These are phyloP conservation scores for Mallotus repandus DNA, from an alignment of 441 rosid species.

Conservation along the genomic window DNA sequence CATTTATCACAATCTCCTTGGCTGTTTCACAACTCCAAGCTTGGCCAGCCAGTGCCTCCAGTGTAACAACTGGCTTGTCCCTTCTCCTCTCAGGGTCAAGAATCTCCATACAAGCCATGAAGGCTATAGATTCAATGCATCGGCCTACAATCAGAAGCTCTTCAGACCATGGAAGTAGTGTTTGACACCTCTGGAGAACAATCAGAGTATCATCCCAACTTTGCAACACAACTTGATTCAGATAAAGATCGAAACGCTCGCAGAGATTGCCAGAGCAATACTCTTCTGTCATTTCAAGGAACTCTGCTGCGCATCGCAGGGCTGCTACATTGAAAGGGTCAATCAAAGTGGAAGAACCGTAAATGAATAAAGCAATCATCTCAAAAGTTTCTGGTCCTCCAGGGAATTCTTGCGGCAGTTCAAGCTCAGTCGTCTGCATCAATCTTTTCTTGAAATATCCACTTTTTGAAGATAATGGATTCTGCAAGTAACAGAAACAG, in stretches of 20 bases:
- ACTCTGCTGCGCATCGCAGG: constrained; percentile 69
- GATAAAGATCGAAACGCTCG: constrained; percentile 63
- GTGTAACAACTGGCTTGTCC: constrained; percentile 49
- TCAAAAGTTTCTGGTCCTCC: constrained; percentile 79
- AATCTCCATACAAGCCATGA: constrained; percentile 90
- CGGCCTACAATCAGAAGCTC: constrained; percentile 72
- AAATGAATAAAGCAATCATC: constrained; percentile 57
- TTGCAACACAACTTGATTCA: constrained; percentile 78
- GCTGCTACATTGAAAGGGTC: constrained; percentile 71
- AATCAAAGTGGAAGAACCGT: constrained; percentile 60
- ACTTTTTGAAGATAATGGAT: constrained; percentile 58
- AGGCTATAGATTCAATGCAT: constrained; percentile 78
- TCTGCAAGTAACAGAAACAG: constrained; percentile 38
- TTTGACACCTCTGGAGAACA: constrained; percentile 69
- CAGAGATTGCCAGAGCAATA: constrained; percentile 57
- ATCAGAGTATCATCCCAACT: constrained; percentile 75
- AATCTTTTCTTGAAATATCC: constrained; percentile 62
- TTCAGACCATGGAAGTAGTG: constrained; percentile 59
- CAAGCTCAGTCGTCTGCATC: constrained; percentile 43
- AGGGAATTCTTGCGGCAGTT: constrained; percentile 60
- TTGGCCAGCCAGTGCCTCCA: constrained; percentile 46
- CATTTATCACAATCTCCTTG: constrained; percentile 44
- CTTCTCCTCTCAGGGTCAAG: constrained; percentile 73
- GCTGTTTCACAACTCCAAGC: constrained; percentile 55
- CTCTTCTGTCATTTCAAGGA: constrained; percentile 72